Evolutionary conservation across 2,329 filamentous ascomycete species (phyloP).

Genomic region (Thermothelomyces thermophilus): DNA sequence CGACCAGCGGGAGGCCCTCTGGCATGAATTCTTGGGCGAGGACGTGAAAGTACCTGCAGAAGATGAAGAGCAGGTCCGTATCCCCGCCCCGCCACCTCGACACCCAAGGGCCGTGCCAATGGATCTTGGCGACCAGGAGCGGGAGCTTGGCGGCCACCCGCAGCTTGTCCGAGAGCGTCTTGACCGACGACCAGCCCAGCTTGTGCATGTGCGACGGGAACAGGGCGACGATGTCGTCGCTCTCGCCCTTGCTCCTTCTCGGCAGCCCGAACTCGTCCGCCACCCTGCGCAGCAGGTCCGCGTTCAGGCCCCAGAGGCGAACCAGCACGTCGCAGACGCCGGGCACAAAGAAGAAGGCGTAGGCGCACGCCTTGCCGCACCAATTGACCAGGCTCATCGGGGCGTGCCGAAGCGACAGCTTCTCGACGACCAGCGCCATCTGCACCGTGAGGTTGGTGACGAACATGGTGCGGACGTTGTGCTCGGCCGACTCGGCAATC

Average conservation of each 20-base stretch:
- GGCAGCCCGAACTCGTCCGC: conserved; percentile 62
- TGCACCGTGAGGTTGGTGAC: conserved; percentile 74
- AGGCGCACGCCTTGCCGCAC: conserved; percentile 83
- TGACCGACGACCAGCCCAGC: conserved; percentile 50
- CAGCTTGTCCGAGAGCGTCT: conserved; percentile 47
- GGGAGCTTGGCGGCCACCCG: conserved; percentile 60
- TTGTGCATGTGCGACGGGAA: conserved; percentile 63
- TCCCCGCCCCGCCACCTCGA: conserved; percentile 81
- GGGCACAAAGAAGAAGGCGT: conserved; percentile 88
- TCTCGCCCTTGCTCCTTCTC: conserved; percentile 47
- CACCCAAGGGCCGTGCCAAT: conserved; percentile 81
- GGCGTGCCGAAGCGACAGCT: conserved; percentile 70
- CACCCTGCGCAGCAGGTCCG: conserved; percentile 63
- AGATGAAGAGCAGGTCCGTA: conserved; percentile 86
- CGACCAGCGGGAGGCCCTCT: conserved; percentile 42
- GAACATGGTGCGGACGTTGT: conserved; percentile 85
- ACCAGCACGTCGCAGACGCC: conserved; percentile 78
- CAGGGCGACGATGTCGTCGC: conserved; percentile 57
- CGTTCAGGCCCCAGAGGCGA: conserved; percentile 68
- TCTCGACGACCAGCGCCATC: conserved; percentile 80
- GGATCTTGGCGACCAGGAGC: conserved; percentile 62
- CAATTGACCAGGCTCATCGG: conserved; percentile 68
- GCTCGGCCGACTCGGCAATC: conserved; percentile 66
- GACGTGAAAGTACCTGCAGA: conserved; percentile 81
- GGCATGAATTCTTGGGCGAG: conserved; percentile 69